Conservation (phyloP, 2,329 filamentous ascomycete species). For the Colletotrichum sp. region DNA sequence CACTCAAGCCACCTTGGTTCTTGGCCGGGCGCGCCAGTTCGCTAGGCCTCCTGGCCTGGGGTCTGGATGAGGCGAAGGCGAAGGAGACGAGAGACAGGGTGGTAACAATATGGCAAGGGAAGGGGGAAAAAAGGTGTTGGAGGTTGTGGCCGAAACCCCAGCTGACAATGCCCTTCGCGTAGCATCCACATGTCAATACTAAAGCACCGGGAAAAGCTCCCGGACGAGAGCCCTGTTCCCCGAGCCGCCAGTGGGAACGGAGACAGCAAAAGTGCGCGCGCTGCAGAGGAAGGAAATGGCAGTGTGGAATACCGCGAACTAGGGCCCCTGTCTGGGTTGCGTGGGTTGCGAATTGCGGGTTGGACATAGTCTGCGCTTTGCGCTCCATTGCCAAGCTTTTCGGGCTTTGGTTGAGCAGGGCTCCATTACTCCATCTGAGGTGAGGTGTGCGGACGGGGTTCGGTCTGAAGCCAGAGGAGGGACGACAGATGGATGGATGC, state of each 20-base stretch:
- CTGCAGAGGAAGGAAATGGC: background rate
- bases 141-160: background rate
- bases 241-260: background rate
- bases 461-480: background rate
- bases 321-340: background rate
- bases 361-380: background rate
- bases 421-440: background rate
- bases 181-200: conserved; percentile 1
- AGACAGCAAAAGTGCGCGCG: background rate
- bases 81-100: background rate
- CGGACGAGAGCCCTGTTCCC: background rate
- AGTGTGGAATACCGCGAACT: background rate
- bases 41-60: background rate
- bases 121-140: background rate
- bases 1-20: background rate
- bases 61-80: background rate
- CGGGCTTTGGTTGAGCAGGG: background rate
- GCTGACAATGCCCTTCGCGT: background rate
- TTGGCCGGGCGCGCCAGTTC: background rate
- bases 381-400: background rate
- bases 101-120: background rate
- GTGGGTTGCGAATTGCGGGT: background rate
- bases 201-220: background rate
- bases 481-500: background rate
- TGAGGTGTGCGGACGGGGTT: background rate